Percentiles rank a stretch among this genome's conserved stretches.
phyloP scores from a whole-genome alignment of 495 filamentous ascomycete genomes.

The Xylaria longipes region DNA sequence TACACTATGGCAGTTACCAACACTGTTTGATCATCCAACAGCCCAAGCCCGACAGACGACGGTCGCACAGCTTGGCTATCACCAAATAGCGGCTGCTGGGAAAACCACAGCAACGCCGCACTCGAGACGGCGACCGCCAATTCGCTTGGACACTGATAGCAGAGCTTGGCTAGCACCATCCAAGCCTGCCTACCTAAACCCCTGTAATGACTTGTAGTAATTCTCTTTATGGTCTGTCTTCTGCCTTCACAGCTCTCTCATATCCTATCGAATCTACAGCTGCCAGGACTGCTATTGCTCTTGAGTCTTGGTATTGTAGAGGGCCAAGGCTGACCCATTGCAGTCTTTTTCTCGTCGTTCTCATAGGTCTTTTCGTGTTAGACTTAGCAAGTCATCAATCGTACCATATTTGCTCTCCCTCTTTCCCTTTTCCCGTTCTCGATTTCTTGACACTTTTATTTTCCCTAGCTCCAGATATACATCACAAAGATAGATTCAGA shows the following conservation, averaged over 20 bases:
- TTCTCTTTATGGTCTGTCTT: not conserved
- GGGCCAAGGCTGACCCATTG: slow-evolving; percentile 28
- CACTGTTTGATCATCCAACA: slow-evolving; percentile 16
- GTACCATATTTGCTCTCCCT: not conserved
- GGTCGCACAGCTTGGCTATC: not conserved
- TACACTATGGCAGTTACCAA: not conserved
- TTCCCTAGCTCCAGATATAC: not conserved
- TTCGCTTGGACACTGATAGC: slow-evolving; percentile 10
- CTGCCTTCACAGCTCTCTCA: not conserved
- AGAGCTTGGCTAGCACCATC: slow-evolving; percentile 15
- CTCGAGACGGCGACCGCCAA: slow-evolving; percentile 10
- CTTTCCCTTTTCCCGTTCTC: not conserved
- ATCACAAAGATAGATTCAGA: not conserved
- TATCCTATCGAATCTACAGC: not conserved
- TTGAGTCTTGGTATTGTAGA: not conserved
- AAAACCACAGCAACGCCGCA: not conserved
- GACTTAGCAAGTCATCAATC: not conserved
- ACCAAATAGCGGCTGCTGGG: not conserved
- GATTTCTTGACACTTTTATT: not conserved
- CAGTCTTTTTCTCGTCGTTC: slow-evolving; percentile 16
- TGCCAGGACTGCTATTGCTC: not conserved
- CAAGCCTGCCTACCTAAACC: not conserved
- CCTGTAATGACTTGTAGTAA: not conserved
- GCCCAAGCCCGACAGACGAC: not conserved
- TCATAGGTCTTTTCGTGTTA: slow-evolving; percentile 5